Percentiles rank a stretch among this genome's conserved stretches.
Evolutionary conservation across 352 stramenopile genomes (phyloP).

Genomic region (Phytopythium sindhum): DNA sequence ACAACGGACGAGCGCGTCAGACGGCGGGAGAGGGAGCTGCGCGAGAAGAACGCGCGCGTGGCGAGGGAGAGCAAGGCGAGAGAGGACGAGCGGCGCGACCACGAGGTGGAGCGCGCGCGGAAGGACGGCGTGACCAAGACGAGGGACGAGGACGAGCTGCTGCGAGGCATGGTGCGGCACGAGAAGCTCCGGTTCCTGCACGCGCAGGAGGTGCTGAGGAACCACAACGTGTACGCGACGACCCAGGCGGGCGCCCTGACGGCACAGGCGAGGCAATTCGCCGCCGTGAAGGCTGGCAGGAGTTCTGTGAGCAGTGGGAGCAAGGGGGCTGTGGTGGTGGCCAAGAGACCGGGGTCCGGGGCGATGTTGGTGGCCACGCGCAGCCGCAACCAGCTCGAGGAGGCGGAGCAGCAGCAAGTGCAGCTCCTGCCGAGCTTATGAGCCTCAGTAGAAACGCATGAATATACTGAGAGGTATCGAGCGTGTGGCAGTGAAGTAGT

Average conservation of each 20-base stretch:
- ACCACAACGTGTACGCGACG: constrained; percentile 67
- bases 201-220: constrained; percentile 52
- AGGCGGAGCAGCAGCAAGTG: neutral
- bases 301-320: neutral
- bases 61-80: constrained; percentile 21
- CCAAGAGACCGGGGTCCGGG: neutral
- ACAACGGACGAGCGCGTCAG: constrained; percentile 49
- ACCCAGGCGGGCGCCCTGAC: constrained; percentile 37
- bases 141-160: constrained; percentile 58
- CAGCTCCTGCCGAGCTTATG: neutral
- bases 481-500: too few relatives aligned
- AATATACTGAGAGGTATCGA: too few relatives aligned
- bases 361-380: neutral
- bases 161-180: constrained; percentile 55
- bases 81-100: constrained; percentile 18
- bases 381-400: constrained; percentile 1
- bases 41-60: constrained; percentile 12
- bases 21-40: constrained; percentile 33
- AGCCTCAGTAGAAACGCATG: neutral
- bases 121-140: constrained; percentile 31
- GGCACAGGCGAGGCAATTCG: constrained; percentile 23
- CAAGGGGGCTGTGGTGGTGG: neutral
- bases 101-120: constrained; percentile 25
- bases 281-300: neutral
- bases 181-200: constrained; percentile 55